phyloP scores from a whole-genome alignment of 768 basidiomycete species.

The Rhodotorula babjevae region DNA sequence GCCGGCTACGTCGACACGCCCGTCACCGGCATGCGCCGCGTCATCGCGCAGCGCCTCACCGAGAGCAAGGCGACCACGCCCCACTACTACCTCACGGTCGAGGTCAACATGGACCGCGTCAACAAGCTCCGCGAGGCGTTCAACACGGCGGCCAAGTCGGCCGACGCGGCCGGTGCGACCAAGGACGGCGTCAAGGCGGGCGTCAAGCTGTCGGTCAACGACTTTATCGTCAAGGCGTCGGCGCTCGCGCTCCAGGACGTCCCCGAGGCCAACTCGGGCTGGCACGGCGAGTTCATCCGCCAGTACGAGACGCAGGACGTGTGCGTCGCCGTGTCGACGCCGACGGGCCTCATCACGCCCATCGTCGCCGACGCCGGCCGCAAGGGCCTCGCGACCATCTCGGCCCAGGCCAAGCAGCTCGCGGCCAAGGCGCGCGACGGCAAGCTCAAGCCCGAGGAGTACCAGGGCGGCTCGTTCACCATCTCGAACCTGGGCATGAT shows the following conservation, averaged over 20 bases:
- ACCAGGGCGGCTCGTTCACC: constrained; percentile 98
- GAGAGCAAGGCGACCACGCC: constrained; percentile 94
- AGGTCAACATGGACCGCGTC: constrained; percentile 94
- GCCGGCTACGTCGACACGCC: constrained; percentile 75
- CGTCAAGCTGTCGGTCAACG: constrained; percentile 86
- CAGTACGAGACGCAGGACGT: constrained; percentile 99
- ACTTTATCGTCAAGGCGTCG: constrained; percentile 94
- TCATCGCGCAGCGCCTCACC: constrained; percentile 80
- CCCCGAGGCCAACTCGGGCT: constrained; percentile 95
- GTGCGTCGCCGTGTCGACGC: constrained; percentile 92
- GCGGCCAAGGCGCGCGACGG: constrained; percentile 96
- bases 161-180: constrained; percentile 52
- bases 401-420: constrained; percentile 81
- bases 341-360: constrained; percentile 91
- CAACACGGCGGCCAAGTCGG: constrained; percentile 62
- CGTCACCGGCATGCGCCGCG: constrained; percentile 87
- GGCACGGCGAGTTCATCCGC: constrained; percentile 91
- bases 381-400: constrained; percentile 89
- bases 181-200: constrained; percentile 60
- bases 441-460: constrained; percentile 88
- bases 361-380: constrained; percentile 89
- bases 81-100: constrained; percentile 92
- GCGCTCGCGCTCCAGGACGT: constrained; percentile 87
- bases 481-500: constrained; percentile 99
- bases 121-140: constrained; percentile 91